These are phyloP conservation scores for Zygoascus bituminiphila DNA, from an alignment of 805 yeast genomes.

Conservation along the genomic window DNA sequence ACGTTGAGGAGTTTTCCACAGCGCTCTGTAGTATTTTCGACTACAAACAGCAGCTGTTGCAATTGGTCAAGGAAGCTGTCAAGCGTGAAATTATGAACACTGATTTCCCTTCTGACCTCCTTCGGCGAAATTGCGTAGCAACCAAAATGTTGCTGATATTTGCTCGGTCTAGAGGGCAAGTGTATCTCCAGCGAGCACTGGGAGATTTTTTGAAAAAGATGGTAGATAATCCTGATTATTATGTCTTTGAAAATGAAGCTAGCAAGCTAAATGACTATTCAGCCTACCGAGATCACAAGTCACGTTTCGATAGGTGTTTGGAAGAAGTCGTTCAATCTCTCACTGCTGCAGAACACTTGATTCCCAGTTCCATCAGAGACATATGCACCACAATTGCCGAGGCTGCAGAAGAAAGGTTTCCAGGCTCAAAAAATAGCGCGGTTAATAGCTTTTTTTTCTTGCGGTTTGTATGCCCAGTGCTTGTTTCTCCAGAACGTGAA, in stretches of 20 bases:
- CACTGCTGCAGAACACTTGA: slow-evolving; percentile 34
- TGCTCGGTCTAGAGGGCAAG: slow-evolving; percentile 58
- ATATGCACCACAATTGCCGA: slow-evolving; percentile 55
- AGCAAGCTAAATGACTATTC: slow-evolving; percentile 28
- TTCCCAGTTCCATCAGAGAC: slow-evolving; percentile 56
- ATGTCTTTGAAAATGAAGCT: slow-evolving; percentile 40
- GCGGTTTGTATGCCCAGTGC: slow-evolving; percentile 70
- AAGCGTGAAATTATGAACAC: slow-evolving; percentile 55
- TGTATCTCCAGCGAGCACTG: slow-evolving; percentile 46
- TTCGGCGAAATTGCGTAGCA: slow-evolving; percentile 75
- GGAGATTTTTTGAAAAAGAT: slow-evolving; percentile 51
- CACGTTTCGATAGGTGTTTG: slow-evolving; percentile 48
- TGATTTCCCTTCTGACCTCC: slow-evolving; percentile 57
- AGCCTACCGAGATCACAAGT: slow-evolving; percentile 19
- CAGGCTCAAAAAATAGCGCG: slow-evolving; percentile 55
- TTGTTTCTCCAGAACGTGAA: slow-evolving; percentile 65
- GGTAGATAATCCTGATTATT: slow-evolving; percentile 37
- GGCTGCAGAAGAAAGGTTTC: slow-evolving; percentile 49
- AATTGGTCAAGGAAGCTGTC: slow-evolving; percentile 46
- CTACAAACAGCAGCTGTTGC: slow-evolving; percentile 26
- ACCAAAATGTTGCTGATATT: slow-evolving; percentile 67
- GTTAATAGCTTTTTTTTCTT: slow-evolving; percentile 78
- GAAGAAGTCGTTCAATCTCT: slow-evolving; percentile 48
- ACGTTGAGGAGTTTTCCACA: slow-evolving; percentile 62
- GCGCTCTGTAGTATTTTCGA: slow-evolving; percentile 51